Conservation (phyloP, 345 rosid genomes). For the Toxicodendron radicans region DNA sequence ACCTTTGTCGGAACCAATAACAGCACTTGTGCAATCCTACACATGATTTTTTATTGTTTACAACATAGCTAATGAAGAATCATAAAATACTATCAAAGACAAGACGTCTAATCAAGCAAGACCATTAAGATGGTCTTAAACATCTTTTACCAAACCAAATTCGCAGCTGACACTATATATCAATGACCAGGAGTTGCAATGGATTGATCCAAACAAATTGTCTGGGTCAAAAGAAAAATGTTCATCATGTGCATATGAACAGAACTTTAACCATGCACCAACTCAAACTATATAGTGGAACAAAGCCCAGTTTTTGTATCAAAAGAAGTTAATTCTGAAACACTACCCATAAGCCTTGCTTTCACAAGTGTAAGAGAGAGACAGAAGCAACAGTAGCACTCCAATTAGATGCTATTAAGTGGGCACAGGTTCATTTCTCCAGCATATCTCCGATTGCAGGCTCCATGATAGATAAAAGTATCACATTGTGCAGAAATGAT, state of each 20-base stretch:
- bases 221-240: neutral
- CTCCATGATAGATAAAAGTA: no score
- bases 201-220: neutral
- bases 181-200: neutral
- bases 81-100: neutral
- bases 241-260: slow-evolving; percentile 2
- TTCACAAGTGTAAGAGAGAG: neutral
- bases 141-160: neutral
- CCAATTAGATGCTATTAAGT: neutral
- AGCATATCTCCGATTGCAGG: neutral
- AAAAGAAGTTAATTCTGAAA: neutral
- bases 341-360: neutral
- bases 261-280: neutral
- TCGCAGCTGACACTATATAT: neutral
- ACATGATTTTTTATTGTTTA: neutral
- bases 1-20: neutral
- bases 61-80: neutral
- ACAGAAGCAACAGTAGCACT: neutral
- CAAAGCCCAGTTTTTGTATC: neutral
- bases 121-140: neutral
- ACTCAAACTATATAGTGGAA: neutral
- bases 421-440: neutral
- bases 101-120: slow-evolving; percentile 1
- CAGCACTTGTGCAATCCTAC: neutral
- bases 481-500: neutral